phyloP scores from a whole-genome alignment of 208 protist genomes.

The Leptomonas pyrrhocoris region DNA sequence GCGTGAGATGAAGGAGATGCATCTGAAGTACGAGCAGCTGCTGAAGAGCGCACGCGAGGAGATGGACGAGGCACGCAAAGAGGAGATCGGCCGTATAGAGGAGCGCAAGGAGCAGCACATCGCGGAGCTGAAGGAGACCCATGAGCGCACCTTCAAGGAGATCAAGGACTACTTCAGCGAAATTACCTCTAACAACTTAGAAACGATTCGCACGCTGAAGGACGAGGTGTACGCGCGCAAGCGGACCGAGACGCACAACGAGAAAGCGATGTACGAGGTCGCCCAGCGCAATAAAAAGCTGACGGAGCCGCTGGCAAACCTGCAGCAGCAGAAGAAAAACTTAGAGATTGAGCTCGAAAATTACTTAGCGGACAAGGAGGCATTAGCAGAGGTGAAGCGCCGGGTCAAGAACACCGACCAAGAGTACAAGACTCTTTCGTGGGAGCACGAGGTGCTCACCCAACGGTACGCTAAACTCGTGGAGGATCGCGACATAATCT shows the following conservation, averaged over 20 bases:
- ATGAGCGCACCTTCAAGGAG: constrained; percentile 96
- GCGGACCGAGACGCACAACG: constrained; percentile 94
- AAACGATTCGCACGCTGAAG: constrained; percentile 98
- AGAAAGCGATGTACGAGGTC: constrained; percentile 98
- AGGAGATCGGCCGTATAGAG: constrained; percentile 96
- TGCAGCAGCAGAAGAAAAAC: constrained; percentile 91
- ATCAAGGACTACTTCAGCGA: constrained; percentile 99
- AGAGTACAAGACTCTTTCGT: constrained; percentile 89
- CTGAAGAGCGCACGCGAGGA: constrained; percentile 90
- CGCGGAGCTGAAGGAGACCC: constrained; percentile 92
- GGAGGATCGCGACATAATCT: constrained; percentile 95
- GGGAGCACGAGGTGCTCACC: constrained; percentile 96
- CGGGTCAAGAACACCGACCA: constrained; percentile 82
- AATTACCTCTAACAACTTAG: constrained; percentile 98
- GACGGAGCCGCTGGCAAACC: constrained; percentile 94
- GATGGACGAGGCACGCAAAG: constrained; percentile 90
- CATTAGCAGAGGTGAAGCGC: constrained; percentile 81
- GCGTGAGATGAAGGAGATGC: constrained; percentile 93
- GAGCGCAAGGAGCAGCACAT: constrained; percentile 96
- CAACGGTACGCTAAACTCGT: constrained; percentile 93
- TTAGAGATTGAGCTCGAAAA: constrained; percentile 91
- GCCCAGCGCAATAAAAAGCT: constrained; percentile 96
- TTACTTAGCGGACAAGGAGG: constrained; percentile 90
- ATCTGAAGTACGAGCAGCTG: constrained; percentile 94
- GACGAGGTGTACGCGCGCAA: constrained; percentile 95